Evolutionary conservation across 805 yeast species (phyloP).

Genomic region (Vanderwaltozyma tropicalis): DNA sequence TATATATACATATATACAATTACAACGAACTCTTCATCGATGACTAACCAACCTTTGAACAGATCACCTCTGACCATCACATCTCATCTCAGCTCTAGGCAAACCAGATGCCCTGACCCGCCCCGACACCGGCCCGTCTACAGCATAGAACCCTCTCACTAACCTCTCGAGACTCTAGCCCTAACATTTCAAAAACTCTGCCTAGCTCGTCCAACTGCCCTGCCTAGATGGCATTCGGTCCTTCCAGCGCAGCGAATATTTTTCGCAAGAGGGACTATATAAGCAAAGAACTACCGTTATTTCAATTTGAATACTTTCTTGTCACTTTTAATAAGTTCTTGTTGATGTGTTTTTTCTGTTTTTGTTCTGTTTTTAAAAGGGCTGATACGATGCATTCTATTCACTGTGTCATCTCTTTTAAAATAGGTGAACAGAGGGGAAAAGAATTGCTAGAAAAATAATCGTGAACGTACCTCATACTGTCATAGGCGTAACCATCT

Average conservation of each 20-base stretch:
- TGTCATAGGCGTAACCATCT: constrained; percentile 9
- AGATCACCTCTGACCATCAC: not conserved
- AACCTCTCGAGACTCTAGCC: no score
- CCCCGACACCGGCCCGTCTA: not conserved
- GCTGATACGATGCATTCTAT: constrained; percentile 29
- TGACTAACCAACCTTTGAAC: not conserved
- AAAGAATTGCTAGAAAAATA: constrained; percentile 26
- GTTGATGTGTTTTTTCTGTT: not conserved
- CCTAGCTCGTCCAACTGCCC: not conserved
- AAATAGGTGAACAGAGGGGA: constrained; percentile 30
- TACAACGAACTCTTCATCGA: not conserved
- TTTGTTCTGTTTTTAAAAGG: constrained; percentile 1
- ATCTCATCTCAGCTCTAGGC: not conserved
- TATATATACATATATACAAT: not conserved
- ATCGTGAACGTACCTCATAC: constrained; percentile 26
- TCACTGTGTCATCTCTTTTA: constrained; percentile 27
- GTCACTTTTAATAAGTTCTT: not conserved
- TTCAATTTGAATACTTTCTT: not conserved
- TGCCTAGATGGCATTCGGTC: not conserved
- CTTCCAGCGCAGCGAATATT: not conserved
- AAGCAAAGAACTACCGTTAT: no score
- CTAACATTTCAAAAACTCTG: not conserved
- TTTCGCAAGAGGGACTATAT: no score
- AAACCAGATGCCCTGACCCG: not conserved
- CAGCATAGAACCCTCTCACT: not conserved